Evolutionary conservation across 768 basidiomycete genomes (phyloP).

Genomic region (Tulasnella sp.): DNA sequence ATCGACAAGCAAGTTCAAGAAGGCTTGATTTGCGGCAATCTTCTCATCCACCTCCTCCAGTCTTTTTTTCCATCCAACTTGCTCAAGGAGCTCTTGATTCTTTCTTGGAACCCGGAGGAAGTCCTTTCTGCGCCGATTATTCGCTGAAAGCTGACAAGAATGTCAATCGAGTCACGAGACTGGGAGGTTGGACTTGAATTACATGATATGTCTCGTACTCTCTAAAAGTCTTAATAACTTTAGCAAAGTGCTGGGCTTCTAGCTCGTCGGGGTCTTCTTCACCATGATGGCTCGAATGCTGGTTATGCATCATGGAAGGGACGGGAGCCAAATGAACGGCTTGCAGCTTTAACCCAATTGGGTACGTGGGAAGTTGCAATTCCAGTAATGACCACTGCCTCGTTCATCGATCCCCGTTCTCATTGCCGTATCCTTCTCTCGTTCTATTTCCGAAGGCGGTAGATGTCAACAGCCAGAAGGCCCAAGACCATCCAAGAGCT

Average conservation of each 20-base stretch:
- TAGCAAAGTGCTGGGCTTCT: slow-evolving; percentile 65
- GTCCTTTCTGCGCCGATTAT: slow-evolving; percentile 64
- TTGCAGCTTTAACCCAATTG: neutral
- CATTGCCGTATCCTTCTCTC: neutral
- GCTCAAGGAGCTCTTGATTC: slow-evolving; percentile 57
- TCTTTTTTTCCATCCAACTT: slow-evolving; percentile 66
- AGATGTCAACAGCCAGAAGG: neutral
- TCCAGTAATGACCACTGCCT: neutral
- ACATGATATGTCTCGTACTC: slow-evolving; percentile 70
- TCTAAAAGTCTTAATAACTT: slow-evolving; percentile 60
- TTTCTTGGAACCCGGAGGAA: slow-evolving; percentile 53
- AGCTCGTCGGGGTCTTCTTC: slow-evolving; percentile 13
- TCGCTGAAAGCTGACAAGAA: slow-evolving; percentile 39
- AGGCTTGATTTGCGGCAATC: slow-evolving; percentile 68
- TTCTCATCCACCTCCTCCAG: slow-evolving; percentile 70
- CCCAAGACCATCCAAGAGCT: slow-evolving; percentile 18
- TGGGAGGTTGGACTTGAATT: slow-evolving; percentile 17
- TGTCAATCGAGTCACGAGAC: neutral
- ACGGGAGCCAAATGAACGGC: neutral
- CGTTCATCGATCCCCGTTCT: slow-evolving; percentile 1
- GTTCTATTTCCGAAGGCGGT: neutral
- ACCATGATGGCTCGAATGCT: neutral
- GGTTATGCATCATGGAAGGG: neutral
- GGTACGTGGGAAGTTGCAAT: neutral
- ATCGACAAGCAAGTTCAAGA: slow-evolving; percentile 60